A percentile compares a stretch with the other conserved stretches of the same genome.
Evolutionary conservation across 371 early-diverging fungal species (phyloP).

Genomic region (Choanephora cucurbitarum): DNA sequence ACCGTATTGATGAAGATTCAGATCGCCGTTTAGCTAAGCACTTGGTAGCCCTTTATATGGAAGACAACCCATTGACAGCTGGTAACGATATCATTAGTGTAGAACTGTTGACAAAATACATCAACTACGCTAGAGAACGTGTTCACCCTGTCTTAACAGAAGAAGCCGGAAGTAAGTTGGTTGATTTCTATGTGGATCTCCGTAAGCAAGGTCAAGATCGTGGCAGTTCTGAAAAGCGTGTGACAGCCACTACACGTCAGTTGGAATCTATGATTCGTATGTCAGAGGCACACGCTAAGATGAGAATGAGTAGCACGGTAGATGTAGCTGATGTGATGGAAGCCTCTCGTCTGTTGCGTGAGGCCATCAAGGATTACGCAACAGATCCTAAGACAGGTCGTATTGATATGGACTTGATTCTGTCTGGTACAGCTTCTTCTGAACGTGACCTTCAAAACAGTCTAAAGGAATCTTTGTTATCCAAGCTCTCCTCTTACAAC

Average conservation of each 20-base stretch:
- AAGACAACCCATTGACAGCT: constrained; percentile 60
- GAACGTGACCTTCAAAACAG: constrained; percentile 57
- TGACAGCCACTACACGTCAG: constrained; percentile 98
- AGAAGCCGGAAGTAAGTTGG: constrained; percentile 78
- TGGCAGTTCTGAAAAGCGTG: constrained; percentile 65
- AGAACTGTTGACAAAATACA: constrained; percentile 86
- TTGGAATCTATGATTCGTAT: constrained; percentile 99
- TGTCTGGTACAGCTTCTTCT: constrained; percentile 79
- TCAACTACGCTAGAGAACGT: constrained; percentile 85
- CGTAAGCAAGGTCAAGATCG: constrained; percentile 79
- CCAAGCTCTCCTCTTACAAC: constrained; percentile 39
- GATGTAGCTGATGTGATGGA: constrained; percentile 82
- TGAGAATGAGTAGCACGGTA: constrained; percentile 80
- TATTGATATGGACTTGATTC: constrained; percentile 97
- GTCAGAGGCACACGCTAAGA: constrained; percentile 97
- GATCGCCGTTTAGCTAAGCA: constrained; percentile 90
- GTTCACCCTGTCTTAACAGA: constrained; percentile 85
- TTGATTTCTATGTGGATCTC: constrained; percentile 87
- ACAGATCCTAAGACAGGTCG: constrained; percentile 98
- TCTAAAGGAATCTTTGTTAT: constrained; percentile 46
- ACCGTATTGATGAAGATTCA: constrained; percentile 84
- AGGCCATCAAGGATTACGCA: constrained; percentile 94
- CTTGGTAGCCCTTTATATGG: constrained; percentile 84
- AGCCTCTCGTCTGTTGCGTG: constrained; percentile 86
- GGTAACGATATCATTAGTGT: constrained; percentile 71